Base-by-base conservation (phyloP, 2,329 filamentous ascomycete species). In the Zymoseptoria crescenta region DNA sequence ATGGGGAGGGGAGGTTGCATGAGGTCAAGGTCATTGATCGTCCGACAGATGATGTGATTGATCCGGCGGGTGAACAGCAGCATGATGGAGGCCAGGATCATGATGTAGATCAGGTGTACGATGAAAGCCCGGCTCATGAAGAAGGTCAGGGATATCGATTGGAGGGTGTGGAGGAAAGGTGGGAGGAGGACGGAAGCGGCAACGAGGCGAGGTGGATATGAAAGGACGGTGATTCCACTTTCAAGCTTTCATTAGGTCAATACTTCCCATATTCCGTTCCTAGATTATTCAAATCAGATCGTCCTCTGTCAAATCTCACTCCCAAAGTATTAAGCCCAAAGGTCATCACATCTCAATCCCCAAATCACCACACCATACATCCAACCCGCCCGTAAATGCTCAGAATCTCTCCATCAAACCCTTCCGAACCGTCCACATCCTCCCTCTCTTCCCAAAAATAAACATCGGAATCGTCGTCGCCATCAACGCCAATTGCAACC, bases 381-480 rank as follows among this genome's bases (percentile, higher is more conserved):
- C 8, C 20, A 13, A 13, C 16, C 10, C 24, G 20, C 20, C 21
- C 7, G 13, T 51, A 9, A 4, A 56, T 27, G 20, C 41, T 66
- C 57, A 85, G 63, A 84, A 87, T 70, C 85, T 89, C 81, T 95
- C 91, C 87, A 96, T 92, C 64, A 96, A 77, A 65, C 89, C 91
- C 80, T 82, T 89, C 63, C 89, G 79, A 9, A 92, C 89, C 0
- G 92, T 97, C 93, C 92, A 96, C 90, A 96, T 96, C 19, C 93
- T 81, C 16, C 87, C 86, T 58, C 91, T 79, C 80, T 97, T 97
- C 19, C 93, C 93, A 69, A 85, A 96, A 20, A 97, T 89, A 72
- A 94, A 97, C 88, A 97, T 91, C 0, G 93, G 93, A 57, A 96
- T 86, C 0, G 91, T 88, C 56, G 81, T 84, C 2, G 90, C 69